Evolutionary conservation across 768 basidiomycete genomes (phyloP).

Genomic region (Steccherinum ochraceum): DNA sequence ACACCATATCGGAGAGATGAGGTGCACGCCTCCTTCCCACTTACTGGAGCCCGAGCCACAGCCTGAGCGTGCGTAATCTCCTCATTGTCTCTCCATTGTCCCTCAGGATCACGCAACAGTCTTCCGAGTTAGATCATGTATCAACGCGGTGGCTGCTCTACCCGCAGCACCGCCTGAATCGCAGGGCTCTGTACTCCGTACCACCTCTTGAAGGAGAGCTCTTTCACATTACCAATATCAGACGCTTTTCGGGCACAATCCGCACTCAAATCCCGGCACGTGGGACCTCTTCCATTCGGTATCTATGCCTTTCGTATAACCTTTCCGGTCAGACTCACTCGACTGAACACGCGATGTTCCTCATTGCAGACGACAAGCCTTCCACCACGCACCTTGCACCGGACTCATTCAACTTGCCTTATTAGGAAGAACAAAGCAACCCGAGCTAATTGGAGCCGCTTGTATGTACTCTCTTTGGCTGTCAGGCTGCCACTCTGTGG

Average conservation of each 20-base stretch:
- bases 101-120: not conserved
- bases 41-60: not conserved
- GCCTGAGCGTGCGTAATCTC: slow-evolving; percentile 1
- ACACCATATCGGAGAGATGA: not conserved
- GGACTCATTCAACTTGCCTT: slow-evolving; percentile 23
- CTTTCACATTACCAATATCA: not conserved
- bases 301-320: not conserved
- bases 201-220: not conserved
- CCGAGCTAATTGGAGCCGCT: slow-evolving; percentile 18
- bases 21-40: not conserved
- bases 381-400: slow-evolving; percentile 5
- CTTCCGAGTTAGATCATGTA: not conserved
- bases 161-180: not conserved
- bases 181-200: not conserved
- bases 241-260: not conserved
- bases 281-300: slow-evolving; percentile 3
- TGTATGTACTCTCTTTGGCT: slow-evolving; percentile 23
- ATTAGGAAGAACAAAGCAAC: slow-evolving; percentile 16
- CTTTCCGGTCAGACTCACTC: slow-evolving; percentile 7
- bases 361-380: not conserved
- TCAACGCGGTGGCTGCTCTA: not conserved
- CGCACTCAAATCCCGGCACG: slow-evolving; percentile 2
- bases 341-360: not conserved
- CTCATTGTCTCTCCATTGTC: slow-evolving; percentile 15
- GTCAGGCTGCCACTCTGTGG: slow-evolving; percentile 11